Base-by-base conservation (phyloP, 345 rosid species). In the Laguncularia racemosa region DNA sequence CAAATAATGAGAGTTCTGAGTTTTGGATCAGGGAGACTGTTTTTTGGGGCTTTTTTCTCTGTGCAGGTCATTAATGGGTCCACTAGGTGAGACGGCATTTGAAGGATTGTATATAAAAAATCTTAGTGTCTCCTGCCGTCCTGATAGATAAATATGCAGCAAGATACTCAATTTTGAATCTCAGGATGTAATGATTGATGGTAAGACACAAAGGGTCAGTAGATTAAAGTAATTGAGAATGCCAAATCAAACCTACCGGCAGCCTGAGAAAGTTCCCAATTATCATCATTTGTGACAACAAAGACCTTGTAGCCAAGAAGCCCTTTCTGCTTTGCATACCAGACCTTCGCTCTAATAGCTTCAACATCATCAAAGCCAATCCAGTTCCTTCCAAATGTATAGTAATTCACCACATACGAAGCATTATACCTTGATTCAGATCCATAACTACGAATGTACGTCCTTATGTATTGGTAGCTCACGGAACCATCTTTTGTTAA, bases 341-440 rank as follows among this genome's bases (percentile, higher is more conserved):
- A 59, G 61, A 72, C 64, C 60, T 79, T 79, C 13, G 64, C 53
- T 65, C 47, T 61, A 14, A 78, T 46, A 18, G 65, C 73, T 44
- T 74, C 77, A 13, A 64, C 71, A 46, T 62, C 80, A 44, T 76
- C 82, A 50, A 70, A 82, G 60, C 66, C 73, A 44, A 82, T 61
- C 88, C 88, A 79, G 17, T 1, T 4, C 14, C 44, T 48, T 18
- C 72, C 68, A 23, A 44, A 15, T 3, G 43, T 48, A 64, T 48
- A 74, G 48, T 47, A 48, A 59, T 70, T 75, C 50, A 68, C 73
- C 8, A 54, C 77, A 46, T 65, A 74, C 1, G 75, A 63, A 20
- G 66, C 18, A 62, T 79, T 68, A 59, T 76, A 81, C 38, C 17
- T n/a, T 1, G 65, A 1, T 6, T 16, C 21, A 11, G 18, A 54